Evolutionary conservation across 192 early-diverging fungal species (phyloP).

Genomic region (Spizellomyces punctatus): DNA sequence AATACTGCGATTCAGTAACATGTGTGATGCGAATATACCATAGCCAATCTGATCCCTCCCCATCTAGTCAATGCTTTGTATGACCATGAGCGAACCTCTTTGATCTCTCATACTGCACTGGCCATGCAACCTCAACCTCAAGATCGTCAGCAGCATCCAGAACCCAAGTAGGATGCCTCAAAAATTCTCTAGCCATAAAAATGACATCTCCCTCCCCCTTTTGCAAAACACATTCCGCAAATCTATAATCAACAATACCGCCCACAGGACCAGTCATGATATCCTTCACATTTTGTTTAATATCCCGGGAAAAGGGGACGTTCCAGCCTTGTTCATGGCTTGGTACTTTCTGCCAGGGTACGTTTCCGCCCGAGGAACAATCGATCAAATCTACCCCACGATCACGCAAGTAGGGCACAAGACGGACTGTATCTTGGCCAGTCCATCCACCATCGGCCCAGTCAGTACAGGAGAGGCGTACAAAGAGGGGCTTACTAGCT

Average conservation of each 20-base stretch:
- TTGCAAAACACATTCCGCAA: conserved; percentile 72
- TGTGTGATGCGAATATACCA: too few species aligned
- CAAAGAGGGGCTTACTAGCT: conserved; percentile 77
- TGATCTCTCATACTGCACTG: conserved; percentile 23
- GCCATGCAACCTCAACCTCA: conserved; percentile 54
- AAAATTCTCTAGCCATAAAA: conserved; percentile 67
- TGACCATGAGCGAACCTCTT: too few species aligned
- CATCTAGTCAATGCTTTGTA: too few species aligned
- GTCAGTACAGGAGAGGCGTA: conserved; percentile 81
- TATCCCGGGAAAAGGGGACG: conserved; percentile 67
- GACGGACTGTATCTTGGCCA: conserved; percentile 69
- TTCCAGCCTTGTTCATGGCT: conserved; percentile 31
- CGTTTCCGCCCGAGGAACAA: conserved; percentile 76
- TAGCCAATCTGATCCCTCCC: too few species aligned
- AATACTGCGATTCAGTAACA: too few species aligned
- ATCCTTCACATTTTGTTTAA: conserved; percentile 57
- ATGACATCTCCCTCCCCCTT: conserved; percentile 72
- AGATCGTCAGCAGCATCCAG: conserved; percentile 67
- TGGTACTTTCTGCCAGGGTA: conserved; percentile 40
- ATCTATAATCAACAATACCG: conserved; percentile 66
- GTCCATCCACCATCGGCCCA: conserved; percentile 72
- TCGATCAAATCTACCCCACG: conserved; percentile 89
- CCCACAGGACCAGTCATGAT: conserved; percentile 67
- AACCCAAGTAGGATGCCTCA: conserved; percentile 73
- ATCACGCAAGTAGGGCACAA: conserved; percentile 55